Evolutionary conservation across 2,329 filamentous ascomycete genomes (phyloP), one percentile per base, ranked within the genome.

Genomic region (Cordyceps tenuipes): DNA sequence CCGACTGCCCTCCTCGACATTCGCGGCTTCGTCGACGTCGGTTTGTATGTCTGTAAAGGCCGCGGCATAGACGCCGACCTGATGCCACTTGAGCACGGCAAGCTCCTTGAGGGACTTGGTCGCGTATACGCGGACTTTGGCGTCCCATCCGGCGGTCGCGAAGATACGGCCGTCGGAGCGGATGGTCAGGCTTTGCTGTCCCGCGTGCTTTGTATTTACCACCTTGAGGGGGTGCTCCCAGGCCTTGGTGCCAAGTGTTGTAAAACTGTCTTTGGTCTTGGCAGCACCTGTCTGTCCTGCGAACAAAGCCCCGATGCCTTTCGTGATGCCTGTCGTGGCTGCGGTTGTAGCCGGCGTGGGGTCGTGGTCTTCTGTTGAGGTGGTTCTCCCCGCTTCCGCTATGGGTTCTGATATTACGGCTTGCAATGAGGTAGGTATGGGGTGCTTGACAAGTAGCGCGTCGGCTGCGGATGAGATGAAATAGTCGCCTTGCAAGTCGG

Each of bases 21-120:
- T 5, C 10, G 15, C 21, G 8, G 9, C 29, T 6, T 44, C 19
- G 9, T 43, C 19, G 39, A 48, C 12, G 36, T 17, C 52, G 19
- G 60, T 10, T 19, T 31, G 36, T 61, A 84, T 65, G 26, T 73
- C 68, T 1, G 83, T 86, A 75, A 97, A 95, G 0, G 84, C 86
- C 19, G 90, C 81, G 3, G 90, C 83, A 74, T 94, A 97, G 64
- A 90, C 92, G 1, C 92, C 92, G 36, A 89, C 87, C 66, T 88
- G 86, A 73, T 97, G 94, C 93, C 93, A 97, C 73, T 95, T 96
- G 64, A 97, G 76, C 59, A 97, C 91, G 0, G 93, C 94, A 12
- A 97, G 73, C 72, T 97, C 92, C 68, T 87, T 89, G 78, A 97
- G 80, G 0, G 85, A 88, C 72, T 88, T 91, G 51, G 81, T 75